Conservation (phyloP, 1,284 basidiomycete species). For the Trametes versicolor region DNA sequence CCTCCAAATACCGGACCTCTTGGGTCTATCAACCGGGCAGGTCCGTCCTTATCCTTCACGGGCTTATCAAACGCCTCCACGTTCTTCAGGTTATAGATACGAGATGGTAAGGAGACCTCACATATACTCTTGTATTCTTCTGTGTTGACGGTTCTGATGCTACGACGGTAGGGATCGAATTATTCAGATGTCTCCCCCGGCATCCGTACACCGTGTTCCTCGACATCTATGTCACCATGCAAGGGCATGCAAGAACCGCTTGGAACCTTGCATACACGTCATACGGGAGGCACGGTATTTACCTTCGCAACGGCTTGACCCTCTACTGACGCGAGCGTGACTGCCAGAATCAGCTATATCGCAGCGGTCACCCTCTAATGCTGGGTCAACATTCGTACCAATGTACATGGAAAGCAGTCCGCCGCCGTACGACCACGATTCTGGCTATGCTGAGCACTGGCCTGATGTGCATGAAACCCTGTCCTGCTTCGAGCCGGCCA, state of each 20-base stretch:
- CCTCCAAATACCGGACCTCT: slow-evolving; percentile 28
- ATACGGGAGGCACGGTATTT: background rate
- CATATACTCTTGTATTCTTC: no score
- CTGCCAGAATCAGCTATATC: background rate
- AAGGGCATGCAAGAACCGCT: no score
- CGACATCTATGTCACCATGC: no score
- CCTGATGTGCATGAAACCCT: background rate
- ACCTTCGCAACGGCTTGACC: background rate
- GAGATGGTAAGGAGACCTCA: background rate
- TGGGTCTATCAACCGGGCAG: slow-evolving; percentile 18
- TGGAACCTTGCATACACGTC: no score
- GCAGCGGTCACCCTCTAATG: background rate
- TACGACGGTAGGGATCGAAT: no score
- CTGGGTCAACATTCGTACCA: slow-evolving; percentile 36
- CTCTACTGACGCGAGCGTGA: background rate
- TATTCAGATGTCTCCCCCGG: no score
- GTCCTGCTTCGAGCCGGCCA: slow-evolving; percentile 16
- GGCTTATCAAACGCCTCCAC: background rate
- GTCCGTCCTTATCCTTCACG: slow-evolving; percentile 31
- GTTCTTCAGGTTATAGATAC: background rate
- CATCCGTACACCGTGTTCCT: no score
- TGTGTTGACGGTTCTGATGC: background rate
- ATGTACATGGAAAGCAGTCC: slow-evolving; percentile 40
- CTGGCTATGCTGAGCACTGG: slow-evolving; percentile 30
- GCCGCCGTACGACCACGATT: slow-evolving; percentile 15